Evolutionary conservation across 1,284 basidiomycete genomes (phyloP), one percentile per base, ranked within the genome.

Genomic region (Erythrobasidium hasegawianum): DNA sequence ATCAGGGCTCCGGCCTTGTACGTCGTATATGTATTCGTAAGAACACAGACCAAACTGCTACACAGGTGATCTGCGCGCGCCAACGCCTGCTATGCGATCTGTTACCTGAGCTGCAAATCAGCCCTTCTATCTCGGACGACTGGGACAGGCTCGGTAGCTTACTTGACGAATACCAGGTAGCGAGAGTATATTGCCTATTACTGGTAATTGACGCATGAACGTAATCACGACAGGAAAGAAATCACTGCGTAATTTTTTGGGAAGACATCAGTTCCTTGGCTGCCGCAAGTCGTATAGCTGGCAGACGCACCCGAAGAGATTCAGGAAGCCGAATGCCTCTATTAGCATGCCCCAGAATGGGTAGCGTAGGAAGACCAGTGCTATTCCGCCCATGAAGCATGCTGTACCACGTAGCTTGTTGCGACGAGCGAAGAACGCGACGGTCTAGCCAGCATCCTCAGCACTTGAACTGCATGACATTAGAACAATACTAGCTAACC

Each of bases 191-290:
- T 86, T 89, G 33, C 96, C 96, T 67, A 99, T 84, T 72, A 97
- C 85, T 1, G 96, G 96, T 65, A 97, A 78, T 79, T 98, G 96
- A 70, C 96, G 83, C 71, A 98, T 79, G 82, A 98, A 97, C 53
- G 90, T 94, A 67, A 99, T 82, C 67, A 98, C 90, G 66, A 97
- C 95, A 3, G 96, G 96, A 85, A 98, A 98, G 83, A 99, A 99
- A 79, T 97, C 95, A 55, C 95, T 98, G 79, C n/a, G n/a, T 67
- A 65, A 24, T n/a, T n/a, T n/a, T n/a, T n/a, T n/a, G n/a, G n/a
- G n/a, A n/a, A n/a, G n/a, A n/a, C n/a, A n/a, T n/a, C n/a, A n/a
- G n/a, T n/a, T n/a, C n/a, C n/a, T n/a, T n/a, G n/a, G n/a, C n/a
- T n/a, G n/a, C n/a, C n/a, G n/a, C n/a, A n/a, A n/a, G n/a, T n/a